Evolutionary conservation across 2,329 filamentous ascomycete genomes (phyloP), one percentile per base, ranked within the genome.

Genomic region (Hypoxylon sp.): DNA sequence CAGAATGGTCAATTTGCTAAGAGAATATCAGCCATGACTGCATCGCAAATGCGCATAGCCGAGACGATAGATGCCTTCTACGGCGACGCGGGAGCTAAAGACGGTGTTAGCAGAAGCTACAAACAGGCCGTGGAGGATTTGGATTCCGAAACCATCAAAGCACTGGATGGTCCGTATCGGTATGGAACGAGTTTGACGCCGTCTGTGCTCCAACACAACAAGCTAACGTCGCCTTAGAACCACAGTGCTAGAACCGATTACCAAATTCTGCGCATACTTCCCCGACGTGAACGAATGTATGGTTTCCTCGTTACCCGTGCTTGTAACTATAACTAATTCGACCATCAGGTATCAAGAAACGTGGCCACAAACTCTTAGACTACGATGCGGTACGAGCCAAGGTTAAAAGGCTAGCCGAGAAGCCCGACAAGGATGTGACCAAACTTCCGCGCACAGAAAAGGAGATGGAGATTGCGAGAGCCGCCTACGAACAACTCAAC

Each of bases 11-110:
- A 2, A 8, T 23, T 7, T 46, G 17, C 51, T 67, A 48, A 62
- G 40, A 12, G 32, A 17, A 43, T 15, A 16, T 20, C 61, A 91
- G 93, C 94, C 63, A 99, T 99, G 94, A 99, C 94, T 11, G 93
- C 94, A 42, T 97, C 92, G 44, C 94, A 99, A 75, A 97, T 99
- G 93, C 88, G 93, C 69, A 97, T 99, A 72, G 94, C 94, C 60
- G 94, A 99, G 74, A 99, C 94, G 13, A 99, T 99, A 73, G 94
- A 99, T 75, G 94, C 94, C 29, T 99, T 99, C 74, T 99, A 99
- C 75, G 94, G 94, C 47, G 94, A 99, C 70, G 88, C 92, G 1
- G 95, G 95, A 41, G 91, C 94, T 40, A 90, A 87, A 66, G 95
- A 99, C 70, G 94, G 94, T 47, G 94, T 99, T 51, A 95, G 90